Evolutionary conservation across 2,329 filamentous ascomycete species (phyloP), one percentile per base, ranked within the genome.

Genomic region (Fusarium virguliforme): DNA sequence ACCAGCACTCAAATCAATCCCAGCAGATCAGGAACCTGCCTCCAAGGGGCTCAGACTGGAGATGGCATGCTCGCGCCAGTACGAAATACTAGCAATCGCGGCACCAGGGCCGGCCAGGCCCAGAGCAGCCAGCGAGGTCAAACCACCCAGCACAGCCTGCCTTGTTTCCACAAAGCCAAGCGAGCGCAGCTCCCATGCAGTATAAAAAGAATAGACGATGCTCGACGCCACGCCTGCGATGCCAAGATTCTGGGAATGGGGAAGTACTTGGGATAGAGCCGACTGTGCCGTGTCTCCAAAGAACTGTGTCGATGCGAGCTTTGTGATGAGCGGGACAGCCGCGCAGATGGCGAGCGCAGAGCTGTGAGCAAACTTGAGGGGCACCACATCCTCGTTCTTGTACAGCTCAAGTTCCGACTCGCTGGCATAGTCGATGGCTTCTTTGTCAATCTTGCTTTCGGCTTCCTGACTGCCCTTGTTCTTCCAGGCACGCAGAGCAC

Each of bases 181-280:
- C 28, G 28, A 51, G n/a, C 48, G 48, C 48, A 51, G 22, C 7
- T 51, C 48, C 48, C 48, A 51, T 12, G 48, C 48, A 8, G 48
- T 51, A 9, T 51, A 34, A 12, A 51, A 8, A 5, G 48, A 51
- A n/a, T 51, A 51, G 18, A 51, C 48, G 32, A 51, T 26, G 12
- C 48, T 15, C 12, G 48, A 51, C 18, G 28, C 48, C 32, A 28
- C 48, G 12, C 48, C 8, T 18, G 32, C 22, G 30, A 51, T n/a
- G 28, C 28, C 28, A 18, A 34, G 30, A 15, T 51, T 51, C n/a
- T 3, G 24, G 32, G 48, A 6, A 51, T 6, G 28, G n/a, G 28
- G n/a, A 5, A 51, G n/a, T 32, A 51, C 28, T 32, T 34, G 48
- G 12, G 48, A 51, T 2, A 51, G 48, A 34, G 26, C 48, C 4